Evolutionary conservation across 108 stramenopile species (phyloP).

Genomic region (Tribonema minus): DNA sequence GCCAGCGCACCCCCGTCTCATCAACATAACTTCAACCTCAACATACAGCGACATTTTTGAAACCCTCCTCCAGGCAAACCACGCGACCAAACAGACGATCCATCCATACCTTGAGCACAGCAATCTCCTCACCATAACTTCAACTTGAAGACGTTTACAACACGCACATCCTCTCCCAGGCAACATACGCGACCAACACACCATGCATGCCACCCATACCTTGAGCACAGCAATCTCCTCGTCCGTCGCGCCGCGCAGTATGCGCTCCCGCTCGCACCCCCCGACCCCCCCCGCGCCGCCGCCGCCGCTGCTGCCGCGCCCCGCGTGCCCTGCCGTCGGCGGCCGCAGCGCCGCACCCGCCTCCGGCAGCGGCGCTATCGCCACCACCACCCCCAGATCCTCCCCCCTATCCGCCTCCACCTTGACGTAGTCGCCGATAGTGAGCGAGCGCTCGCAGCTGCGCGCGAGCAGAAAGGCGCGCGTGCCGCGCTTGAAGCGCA

Average conservation of each 20-base stretch:
- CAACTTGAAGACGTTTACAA: no score
- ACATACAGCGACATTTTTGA: no score
- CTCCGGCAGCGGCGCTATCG: constrained; percentile 53
- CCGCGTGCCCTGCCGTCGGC: constrained; percentile 17
- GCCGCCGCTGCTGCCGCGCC: no score
- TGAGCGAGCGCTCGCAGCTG: constrained; percentile 57
- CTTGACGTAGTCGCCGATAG: constrained; percentile 92
- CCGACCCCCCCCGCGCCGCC: constrained; percentile 27
- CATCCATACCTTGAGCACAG: no score
- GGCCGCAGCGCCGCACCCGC: constrained; percentile 23
- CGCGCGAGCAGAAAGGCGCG: constrained; percentile 65
- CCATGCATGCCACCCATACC: no score
- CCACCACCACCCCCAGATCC: constrained; percentile 86
- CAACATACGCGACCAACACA: no score
- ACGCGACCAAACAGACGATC: no score
- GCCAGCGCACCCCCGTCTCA: no score
- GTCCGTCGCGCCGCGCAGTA: constrained; percentile 36
- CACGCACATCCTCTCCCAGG: no score
- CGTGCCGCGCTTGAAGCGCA: constrained; percentile 88
- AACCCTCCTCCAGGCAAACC: no score
- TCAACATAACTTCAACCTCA: no score
- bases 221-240: constrained; percentile 79
- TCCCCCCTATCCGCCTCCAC: constrained; percentile 96
- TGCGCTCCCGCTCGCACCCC: constrained; percentile 28
- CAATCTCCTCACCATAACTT: no score